Evolutionary conservation across 2,329 filamentous ascomycete species (phyloP).

Genomic region (Clarireedia homoeocarpa): DNA sequence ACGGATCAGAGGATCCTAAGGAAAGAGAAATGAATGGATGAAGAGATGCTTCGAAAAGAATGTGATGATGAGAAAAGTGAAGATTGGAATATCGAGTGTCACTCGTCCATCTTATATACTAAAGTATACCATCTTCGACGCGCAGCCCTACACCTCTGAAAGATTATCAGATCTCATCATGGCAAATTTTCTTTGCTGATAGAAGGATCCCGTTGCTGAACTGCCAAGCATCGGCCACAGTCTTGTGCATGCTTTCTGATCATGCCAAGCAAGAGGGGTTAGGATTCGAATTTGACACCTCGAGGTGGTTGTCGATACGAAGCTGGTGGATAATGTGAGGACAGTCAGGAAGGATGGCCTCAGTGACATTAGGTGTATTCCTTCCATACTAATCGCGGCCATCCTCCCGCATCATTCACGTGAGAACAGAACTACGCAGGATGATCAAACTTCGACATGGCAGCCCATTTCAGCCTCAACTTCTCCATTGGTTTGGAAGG

Average conservation of each 20-base stretch:
- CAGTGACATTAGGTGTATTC: not conserved
- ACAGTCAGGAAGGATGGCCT: not conserved
- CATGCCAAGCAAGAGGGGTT: not conserved
- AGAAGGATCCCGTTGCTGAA: slow-evolving; percentile 2
- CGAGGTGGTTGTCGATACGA: not conserved
- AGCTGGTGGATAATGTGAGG: not conserved
- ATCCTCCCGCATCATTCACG: not conserved
- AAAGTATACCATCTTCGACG: not conserved
- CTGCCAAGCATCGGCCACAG: not conserved
- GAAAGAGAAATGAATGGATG: slow-evolving; percentile 2
- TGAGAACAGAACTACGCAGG: not conserved
- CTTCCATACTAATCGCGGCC: not conserved
- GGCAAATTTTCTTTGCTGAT: not conserved
- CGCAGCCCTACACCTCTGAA: not conserved
- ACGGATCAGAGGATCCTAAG: slow-evolving; percentile 5
- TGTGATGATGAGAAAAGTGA: slow-evolving; percentile 1
- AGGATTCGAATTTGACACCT: not conserved
- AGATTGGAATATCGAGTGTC: not conserved
- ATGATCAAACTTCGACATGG: slow-evolving; percentile 1
- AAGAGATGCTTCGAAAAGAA: slow-evolving; percentile 2
- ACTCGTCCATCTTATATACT: slow-evolving; percentile 1
- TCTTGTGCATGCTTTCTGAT: not conserved
- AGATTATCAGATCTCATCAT: not conserved
- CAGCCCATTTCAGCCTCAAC: slow-evolving; percentile 1
- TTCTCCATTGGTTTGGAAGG: not conserved